A percentile compares a stretch with the other conserved stretches of the same genome.
Evolutionary conservation across 352 stramenopile species (phyloP).

Genomic region (Plasmopara halstedii): DNA sequence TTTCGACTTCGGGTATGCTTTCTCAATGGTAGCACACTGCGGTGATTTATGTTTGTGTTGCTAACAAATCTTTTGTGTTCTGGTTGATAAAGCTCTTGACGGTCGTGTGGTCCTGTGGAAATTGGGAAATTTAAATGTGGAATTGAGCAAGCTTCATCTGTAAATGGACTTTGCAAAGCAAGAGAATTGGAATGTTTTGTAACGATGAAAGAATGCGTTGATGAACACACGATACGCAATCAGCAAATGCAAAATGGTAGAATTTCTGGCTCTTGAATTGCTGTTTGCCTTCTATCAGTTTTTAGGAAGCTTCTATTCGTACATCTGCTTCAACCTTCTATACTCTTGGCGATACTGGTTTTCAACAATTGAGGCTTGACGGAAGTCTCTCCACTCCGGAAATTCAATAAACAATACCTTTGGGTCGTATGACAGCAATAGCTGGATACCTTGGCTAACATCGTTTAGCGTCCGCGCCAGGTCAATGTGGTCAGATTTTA

Average conservation of each 20-base stretch:
- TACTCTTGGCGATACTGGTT: conserved; percentile 86
- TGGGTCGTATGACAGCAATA: conserved; percentile 82
- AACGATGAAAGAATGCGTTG: neutral
- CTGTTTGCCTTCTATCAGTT: neutral
- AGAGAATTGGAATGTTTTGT: neutral
- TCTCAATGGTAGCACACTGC: neutral
- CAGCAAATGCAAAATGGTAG: neutral
- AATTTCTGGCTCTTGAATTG: neutral
- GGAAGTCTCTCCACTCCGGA: conserved; percentile 79
- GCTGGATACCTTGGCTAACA: conserved; percentile 86
- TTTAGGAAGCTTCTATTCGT: conserved; percentile 50
- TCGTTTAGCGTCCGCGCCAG: conserved; percentile 89
- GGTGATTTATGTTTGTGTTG: neutral
- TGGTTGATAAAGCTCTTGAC: conserved; percentile 50
- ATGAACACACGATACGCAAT: neutral
- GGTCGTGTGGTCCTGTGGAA: conserved; percentile 79
- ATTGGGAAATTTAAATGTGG: conserved; percentile 55
- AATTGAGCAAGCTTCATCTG: conserved; percentile 76
- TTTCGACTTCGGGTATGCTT: conserved; percentile 71
- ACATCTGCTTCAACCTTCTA: conserved; percentile 86
- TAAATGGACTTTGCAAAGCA: conserved; percentile 22
- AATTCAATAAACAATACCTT: conserved; percentile 83
- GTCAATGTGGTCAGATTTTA: conserved; percentile 88
- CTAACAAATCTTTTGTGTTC: neutral
- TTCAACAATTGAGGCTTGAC: conserved; percentile 85